These are phyloP conservation scores for Stephania yunnanensis DNA, from an alignment of 164 flowering plant genomes.

Conservation along the genomic window DNA sequence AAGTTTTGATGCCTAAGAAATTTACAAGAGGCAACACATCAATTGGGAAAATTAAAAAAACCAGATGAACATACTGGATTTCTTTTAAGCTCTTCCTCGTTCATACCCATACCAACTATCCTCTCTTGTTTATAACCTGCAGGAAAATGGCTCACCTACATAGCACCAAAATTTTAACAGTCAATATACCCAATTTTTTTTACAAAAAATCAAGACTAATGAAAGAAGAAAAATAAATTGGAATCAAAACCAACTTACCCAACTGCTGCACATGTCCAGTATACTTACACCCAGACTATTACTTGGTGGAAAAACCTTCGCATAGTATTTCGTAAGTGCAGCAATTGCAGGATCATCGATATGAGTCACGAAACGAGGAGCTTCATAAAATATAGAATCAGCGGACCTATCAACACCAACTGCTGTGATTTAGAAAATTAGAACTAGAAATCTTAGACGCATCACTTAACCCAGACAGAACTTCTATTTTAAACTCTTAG, in stretches of 20 bases:
- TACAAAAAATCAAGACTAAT: not conserved
- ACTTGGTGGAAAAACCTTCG: conserved; percentile 83
- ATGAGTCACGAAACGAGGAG: conserved; percentile 90
- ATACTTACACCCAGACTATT: conserved; percentile 71
- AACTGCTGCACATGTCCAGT: conserved; percentile 93
- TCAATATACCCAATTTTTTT: not conserved
- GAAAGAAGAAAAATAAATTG: not conserved
- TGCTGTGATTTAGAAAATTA: conserved; percentile 2
- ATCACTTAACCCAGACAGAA: not conserved
- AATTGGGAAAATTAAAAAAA: not conserved
- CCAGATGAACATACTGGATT: conserved; percentile 49
- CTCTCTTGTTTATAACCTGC: conserved; percentile 84
- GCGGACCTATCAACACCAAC: conserved; percentile 46
- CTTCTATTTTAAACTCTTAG: not conserved
- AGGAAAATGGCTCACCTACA: conserved; percentile 89
- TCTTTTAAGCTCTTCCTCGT: conserved; percentile 80
- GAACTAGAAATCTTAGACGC: not conserved
- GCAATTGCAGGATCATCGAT: conserved; percentile 93
- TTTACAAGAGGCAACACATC: not conserved
- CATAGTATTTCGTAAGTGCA: conserved; percentile 82
- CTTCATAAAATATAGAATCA: conserved; percentile 69
- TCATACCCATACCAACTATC: conserved; percentile 83
- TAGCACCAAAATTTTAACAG: conserved; percentile 5
- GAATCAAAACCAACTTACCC: conserved; percentile 47
- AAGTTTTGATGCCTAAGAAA: too few relatives aligned